A percentile compares a stretch with the other conserved stretches of the same genome.
Evolutionary conservation across 2,329 filamentous ascomycete species (phyloP).

Genomic region (Alternaria brassicae): DNA sequence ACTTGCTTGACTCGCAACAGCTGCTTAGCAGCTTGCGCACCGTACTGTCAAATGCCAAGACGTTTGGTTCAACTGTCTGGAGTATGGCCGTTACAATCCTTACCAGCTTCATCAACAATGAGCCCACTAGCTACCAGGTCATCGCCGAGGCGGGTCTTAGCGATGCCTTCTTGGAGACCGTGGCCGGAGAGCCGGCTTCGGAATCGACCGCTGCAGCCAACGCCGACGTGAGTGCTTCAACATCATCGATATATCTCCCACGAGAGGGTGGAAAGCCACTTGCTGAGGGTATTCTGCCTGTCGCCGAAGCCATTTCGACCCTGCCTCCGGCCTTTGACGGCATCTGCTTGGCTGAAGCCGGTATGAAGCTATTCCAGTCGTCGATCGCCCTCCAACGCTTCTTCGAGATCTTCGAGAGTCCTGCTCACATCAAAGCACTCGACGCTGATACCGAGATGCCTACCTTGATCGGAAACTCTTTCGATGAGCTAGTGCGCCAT

Average conservation of each 20-base stretch:
- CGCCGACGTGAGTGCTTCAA: conserved; percentile 21
- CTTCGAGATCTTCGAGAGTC: conserved; percentile 96
- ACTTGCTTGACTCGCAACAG: conserved; percentile 90
- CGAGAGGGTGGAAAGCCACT: conserved; percentile 43
- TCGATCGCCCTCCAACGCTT: conserved; percentile 85
- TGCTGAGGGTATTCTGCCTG: conserved; percentile 81
- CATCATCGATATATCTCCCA: conserved; percentile 28
- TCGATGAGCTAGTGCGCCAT: conserved; percentile 94
- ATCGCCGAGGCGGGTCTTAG: conserved; percentile 94
- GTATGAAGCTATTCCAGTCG: conserved; percentile 84
- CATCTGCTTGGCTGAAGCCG: conserved; percentile 87
- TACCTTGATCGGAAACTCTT: conserved; percentile 77
- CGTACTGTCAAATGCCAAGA: conserved; percentile 78
- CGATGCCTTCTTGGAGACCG: conserved; percentile 81
- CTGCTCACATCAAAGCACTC: conserved; percentile 85
- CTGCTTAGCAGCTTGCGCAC: conserved; percentile 79
- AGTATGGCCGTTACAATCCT: conserved; percentile 91
- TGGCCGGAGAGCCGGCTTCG: conserved; percentile 60
- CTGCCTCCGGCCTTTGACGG: conserved; percentile 90
- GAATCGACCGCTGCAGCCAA: conserved; percentile 27
- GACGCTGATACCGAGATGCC: conserved; percentile 76
- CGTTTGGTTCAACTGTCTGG: conserved; percentile 94
- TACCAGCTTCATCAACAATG: conserved; percentile 97
- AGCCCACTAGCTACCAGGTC: conserved; percentile 95
- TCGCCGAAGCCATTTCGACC: conserved; percentile 84